These are phyloP conservation scores for Colletotrichum scovillei DNA, from an alignment of 2,329 filamentous ascomycete genomes.

Conservation along the genomic window DNA sequence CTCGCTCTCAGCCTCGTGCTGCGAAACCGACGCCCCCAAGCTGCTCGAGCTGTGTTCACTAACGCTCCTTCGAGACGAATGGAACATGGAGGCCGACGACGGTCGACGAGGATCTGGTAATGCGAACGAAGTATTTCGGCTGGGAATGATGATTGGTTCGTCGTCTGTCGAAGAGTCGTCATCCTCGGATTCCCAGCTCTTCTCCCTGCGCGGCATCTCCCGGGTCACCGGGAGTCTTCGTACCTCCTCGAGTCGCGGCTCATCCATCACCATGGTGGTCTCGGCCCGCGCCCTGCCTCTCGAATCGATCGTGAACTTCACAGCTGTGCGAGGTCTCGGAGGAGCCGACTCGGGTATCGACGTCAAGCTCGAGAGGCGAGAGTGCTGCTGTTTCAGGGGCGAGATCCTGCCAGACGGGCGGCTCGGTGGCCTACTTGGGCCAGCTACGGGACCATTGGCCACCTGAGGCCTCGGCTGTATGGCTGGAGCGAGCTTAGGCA, in stretches of 20 bases:
- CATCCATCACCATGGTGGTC: slow-evolving; percentile 56
- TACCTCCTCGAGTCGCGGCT: slow-evolving; percentile 37
- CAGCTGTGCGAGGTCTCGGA: slow-evolving; percentile 62
- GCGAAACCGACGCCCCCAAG: slow-evolving; percentile 42
- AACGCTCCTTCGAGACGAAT: slow-evolving; percentile 58
- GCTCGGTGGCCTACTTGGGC: slow-evolving; percentile 48
- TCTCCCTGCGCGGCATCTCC: slow-evolving; percentile 41
- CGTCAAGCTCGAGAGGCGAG: slow-evolving; percentile 61
- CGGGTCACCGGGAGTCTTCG: slow-evolving; percentile 34
- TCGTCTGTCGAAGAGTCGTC: slow-evolving; percentile 71
- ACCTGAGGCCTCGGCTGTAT: slow-evolving; percentile 49
- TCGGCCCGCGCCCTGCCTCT: slow-evolving; percentile 69
- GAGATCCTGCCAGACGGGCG: slow-evolving; percentile 61
- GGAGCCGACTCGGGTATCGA: slow-evolving; percentile 68
- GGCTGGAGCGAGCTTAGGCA: slow-evolving; percentile 62
- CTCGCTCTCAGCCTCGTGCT: slow-evolving; percentile 65
- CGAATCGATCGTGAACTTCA: slow-evolving; percentile 73
- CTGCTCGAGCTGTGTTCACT: slow-evolving; percentile 62
- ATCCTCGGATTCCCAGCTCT: slow-evolving; percentile 60
- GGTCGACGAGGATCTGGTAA: slow-evolving; percentile 65
- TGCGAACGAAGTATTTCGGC: slow-evolving; percentile 68
- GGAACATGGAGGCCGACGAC: slow-evolving; percentile 58
- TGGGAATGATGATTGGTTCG: slow-evolving; percentile 73
- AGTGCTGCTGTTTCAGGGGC: slow-evolving; percentile 62
- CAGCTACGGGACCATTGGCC: slow-evolving; percentile 44